Evolutionary conservation across 192 early-diverging fungal genomes (phyloP), one percentile per base, ranked within the genome.

Genomic region (Spinellus fusiger): DNA sequence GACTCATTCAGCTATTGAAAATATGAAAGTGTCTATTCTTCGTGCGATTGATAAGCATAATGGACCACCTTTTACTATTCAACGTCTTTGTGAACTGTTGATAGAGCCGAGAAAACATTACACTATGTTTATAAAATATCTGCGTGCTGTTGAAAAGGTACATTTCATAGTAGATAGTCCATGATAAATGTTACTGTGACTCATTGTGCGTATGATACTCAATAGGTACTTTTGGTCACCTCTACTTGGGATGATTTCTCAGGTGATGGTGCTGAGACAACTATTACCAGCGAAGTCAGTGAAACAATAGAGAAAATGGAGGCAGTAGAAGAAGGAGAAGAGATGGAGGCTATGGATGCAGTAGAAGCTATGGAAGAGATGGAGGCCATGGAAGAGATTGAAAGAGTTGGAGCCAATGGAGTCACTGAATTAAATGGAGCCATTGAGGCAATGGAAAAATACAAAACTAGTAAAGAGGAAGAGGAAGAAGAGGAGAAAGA

Each of bases 141-240:
- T 61, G 16, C 28, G 59, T 15, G 59, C 59, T n/a, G 31, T 61
- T 35, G 59, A 61, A 9, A 61, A 61, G 48, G 56, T 59, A 59
- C 5, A 49, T 22, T 26, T n/a, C 13, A 52, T 29, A 15, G 16
- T 4, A 47, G n/a, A n/a, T n/a, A 51, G 49, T 28, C 26, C 4
- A 5, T n/a, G 4, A 29, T 26, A 10, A 25, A 8, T 54, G 6
- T 28, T 54, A 28, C 20, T 18, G 20, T 18, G 1, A 49, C 48
- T 49, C 0, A 49, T 20, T n/a, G 34, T 28, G 10, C 10, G 34
- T 54, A 27, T 1, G 5, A 15, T 54, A 34, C 34, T n/a, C 10
- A 34, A 1, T 37, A 59, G 56, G 59, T 61, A 25, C 34, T 61
- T 16, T 51, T 49, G 27, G 59, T 61, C 4, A 61, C 59, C 10